A percentile compares a stretch with the other conserved stretches of the same genome.
Conservation (phyloP, 2,329 filamentous ascomycete genomes). For the Fusarium dimerum region DNA sequence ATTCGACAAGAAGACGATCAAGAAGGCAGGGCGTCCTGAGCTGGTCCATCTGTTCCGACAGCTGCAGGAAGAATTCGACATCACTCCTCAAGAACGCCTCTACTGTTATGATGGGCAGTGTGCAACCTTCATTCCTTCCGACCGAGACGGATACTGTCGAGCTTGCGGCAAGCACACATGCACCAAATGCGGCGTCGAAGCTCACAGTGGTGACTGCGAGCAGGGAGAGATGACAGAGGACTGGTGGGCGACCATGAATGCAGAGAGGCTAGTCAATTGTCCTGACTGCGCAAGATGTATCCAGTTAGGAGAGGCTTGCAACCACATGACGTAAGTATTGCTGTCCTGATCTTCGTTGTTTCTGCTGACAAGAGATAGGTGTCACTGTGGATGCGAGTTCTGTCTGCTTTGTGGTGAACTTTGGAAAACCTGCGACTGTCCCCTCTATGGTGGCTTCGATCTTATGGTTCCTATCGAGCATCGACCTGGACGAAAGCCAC, state of each 20-base stretch:
- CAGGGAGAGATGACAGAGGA: constrained; percentile 17
- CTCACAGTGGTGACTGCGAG: constrained; percentile 12
- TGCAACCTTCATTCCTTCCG: constrained; percentile 21
- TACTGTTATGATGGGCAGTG: constrained; percentile 26
- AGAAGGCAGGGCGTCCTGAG: constrained; percentile 9
- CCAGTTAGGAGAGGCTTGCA: constrained; percentile 22
- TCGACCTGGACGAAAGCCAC: constrained; percentile 19
- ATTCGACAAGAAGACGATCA: constrained; percentile 15
- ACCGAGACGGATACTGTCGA: constrained; percentile 5
- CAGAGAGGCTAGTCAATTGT: constrained; percentile 22
- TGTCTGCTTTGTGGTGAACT: constrained; percentile 47
- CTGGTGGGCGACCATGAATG: constrained; percentile 28
- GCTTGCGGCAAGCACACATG: constrained; percentile 18
- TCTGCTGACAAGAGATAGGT: constrained; percentile 24
- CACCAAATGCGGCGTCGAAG: constrained; percentile 1
- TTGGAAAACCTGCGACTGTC: constrained; percentile 44
- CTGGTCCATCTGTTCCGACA: constrained; percentile 24
- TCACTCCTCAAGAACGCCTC: constrained; percentile 6
- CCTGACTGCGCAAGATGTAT: constrained; percentile 24
- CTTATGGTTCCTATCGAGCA: constrained; percentile 8
- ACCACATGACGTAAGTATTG: constrained; percentile 24
- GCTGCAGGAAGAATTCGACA: constrained; percentile 12
- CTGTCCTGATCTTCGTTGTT: fast-evolving
- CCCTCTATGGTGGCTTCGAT: constrained; percentile 1
- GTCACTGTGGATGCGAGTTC: constrained; percentile 48